Conservation (phyloP, 2,329 filamentous ascomycete species). For the Ophiosphaerella herpotricha region DNA sequence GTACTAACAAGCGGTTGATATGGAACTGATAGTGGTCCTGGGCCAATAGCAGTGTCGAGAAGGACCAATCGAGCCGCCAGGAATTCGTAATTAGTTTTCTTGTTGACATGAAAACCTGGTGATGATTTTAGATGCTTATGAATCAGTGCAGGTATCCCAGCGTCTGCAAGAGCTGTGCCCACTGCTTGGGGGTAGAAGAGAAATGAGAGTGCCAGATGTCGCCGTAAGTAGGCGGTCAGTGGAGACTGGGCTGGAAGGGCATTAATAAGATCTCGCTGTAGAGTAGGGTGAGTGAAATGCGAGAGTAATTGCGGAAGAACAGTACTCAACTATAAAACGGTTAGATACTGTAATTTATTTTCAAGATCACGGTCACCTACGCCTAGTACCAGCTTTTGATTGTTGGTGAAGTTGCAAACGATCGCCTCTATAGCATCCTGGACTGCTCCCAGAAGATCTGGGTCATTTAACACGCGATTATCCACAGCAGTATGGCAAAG, state of each 20-base stretch:
- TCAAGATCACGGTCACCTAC: constrained; percentile 22
- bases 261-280: constrained; percentile 63
- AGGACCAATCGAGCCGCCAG: constrained; percentile 69
- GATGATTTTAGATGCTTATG: constrained; percentile 34
- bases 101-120: constrained; percentile 58
- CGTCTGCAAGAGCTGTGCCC: constrained; percentile 27
- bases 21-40: constrained; percentile 53
- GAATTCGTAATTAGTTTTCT: constrained; percentile 68
- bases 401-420: constrained; percentile 32
- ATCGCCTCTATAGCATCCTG: constrained; percentile 41
- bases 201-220: constrained; percentile 68
- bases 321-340: constrained; percentile 29
- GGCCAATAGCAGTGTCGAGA: constrained; percentile 76
- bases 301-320: constrained; percentile 29
- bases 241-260: constrained; percentile 61
- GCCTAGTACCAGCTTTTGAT: constrained; percentile 23
- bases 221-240: constrained; percentile 63
- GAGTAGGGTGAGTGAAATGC: constrained; percentile 52
- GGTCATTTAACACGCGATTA: constrained; percentile 29
- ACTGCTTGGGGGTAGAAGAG: constrained; percentile 54
- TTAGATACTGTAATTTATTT: constrained; percentile 25
- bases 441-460: constrained; percentile 21
- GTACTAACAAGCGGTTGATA: constrained; percentile 37
- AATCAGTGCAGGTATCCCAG: constrained; percentile 24
- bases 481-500: constrained; percentile 41